These are phyloP conservation scores for Corchorus olitorius DNA, from an alignment of 345 rosid species.

Conservation along the genomic window DNA sequence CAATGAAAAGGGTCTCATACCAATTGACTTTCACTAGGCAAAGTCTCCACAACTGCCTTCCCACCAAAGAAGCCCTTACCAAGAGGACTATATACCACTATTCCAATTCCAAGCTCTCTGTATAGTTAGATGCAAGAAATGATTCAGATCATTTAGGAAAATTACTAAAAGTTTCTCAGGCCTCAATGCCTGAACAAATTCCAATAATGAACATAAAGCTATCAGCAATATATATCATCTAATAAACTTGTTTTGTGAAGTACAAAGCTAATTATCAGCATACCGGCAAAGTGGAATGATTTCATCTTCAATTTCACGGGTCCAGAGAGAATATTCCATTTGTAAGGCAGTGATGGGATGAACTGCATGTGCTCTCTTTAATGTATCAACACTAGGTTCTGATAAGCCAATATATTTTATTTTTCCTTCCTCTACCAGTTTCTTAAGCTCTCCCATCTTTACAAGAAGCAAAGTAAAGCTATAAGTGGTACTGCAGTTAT, in stretches of 20 bases:
- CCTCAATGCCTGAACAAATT: background rate
- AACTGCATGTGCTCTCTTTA: slow-evolving; percentile 40
- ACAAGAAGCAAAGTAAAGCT: background rate
- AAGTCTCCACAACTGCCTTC: slow-evolving; percentile 35
- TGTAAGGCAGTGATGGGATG: slow-evolving; percentile 45
- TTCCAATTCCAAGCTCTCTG: slow-evolving; percentile 39
- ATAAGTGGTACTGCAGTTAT: background rate
- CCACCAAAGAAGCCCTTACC: slow-evolving; percentile 37
- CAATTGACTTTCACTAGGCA: slow-evolving; percentile 27
- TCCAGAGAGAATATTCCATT: slow-evolving; percentile 43
- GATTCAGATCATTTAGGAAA: background rate
- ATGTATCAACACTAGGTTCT: slow-evolving; percentile 43
- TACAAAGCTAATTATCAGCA: no score
- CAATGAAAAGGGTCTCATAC: slow-evolving; percentile 8
- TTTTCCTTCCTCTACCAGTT: slow-evolving; percentile 40
- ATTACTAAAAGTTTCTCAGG: background rate
- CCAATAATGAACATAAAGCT: background rate
- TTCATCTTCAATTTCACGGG: slow-evolving; percentile 43
- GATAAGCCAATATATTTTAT: slow-evolving; percentile 39
- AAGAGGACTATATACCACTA: slow-evolving; percentile 38
- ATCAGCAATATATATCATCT: background rate
- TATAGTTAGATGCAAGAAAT: background rate
- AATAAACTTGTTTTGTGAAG: background rate
- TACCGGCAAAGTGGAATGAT: slow-evolving; percentile 47
- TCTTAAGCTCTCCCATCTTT: slow-evolving; percentile 44